These are phyloP conservation scores for Aspergillus viridinutans DNA, from an alignment of 2,329 filamentous ascomycete genomes.

Conservation along the genomic window DNA sequence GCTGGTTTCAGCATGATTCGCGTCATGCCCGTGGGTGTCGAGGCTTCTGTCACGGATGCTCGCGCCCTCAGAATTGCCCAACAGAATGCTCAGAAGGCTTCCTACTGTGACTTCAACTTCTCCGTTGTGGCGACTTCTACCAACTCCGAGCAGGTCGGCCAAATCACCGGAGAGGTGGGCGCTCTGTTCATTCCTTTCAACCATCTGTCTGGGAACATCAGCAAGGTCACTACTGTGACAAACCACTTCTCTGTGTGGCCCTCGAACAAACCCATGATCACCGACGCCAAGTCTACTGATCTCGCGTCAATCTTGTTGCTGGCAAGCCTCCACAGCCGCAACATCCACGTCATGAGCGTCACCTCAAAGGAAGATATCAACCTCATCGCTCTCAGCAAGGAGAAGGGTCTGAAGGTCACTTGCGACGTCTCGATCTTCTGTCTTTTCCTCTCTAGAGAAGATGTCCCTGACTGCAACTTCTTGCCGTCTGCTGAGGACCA, in stretches of 20 bases:
- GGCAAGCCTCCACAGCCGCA: conserved; percentile 71
- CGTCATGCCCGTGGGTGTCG: conserved; percentile 70
- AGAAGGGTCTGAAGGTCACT: conserved; percentile 76
- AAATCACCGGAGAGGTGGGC: conserved; percentile 68
- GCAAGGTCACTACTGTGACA: conserved; percentile 74
- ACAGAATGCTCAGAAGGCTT: conserved; percentile 62
- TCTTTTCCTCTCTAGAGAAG: conserved; percentile 67
- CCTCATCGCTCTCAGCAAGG: conserved; percentile 71
- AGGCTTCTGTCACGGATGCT: conserved; percentile 69
- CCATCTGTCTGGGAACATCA: conserved; percentile 74
- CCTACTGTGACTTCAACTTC: conserved; percentile 75
- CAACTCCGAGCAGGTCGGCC: conserved; percentile 70
- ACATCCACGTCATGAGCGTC: conserved; percentile 74
- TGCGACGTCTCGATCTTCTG: conserved; percentile 80
- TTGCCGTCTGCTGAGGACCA: conserved; percentile 67
- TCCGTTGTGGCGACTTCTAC: conserved; percentile 69
- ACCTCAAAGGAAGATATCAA: conserved; percentile 77
- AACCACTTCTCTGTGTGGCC: conserved; percentile 77
- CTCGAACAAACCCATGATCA: conserved; percentile 71
- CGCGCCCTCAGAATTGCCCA: conserved; percentile 68
- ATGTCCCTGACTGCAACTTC: conserved; percentile 63
- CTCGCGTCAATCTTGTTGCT: conserved; percentile 75
- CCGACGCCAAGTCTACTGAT: conserved; percentile 75
- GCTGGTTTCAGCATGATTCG: conserved; percentile 77
- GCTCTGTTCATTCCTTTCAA: conserved; percentile 82